These are phyloP conservation scores for peach (Prunus persica) DNA, from an alignment of 306 rosid species.

Conservation along the genomic window Prunus_persica_NCBIv2 NC_034009.1:23717501-23718000, in stretches of 20 bases:
- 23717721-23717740: neutral
- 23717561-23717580: rapidly evolving
- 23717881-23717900: no score
- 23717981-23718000: no score
- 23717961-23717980: no score
- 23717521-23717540: neutral
- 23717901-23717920: no score
- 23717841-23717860: no score
- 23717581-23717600: neutral
- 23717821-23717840: neutral
- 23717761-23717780: neutral
- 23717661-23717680: neutral
- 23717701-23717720: neutral
- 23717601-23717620: neutral
- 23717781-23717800: neutral
- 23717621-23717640: rapidly evolving
- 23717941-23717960: no score
- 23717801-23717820: neutral
- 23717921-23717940: no score
- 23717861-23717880: no score
- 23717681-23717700: rapidly evolving
- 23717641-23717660: neutral
- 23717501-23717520: rapidly evolving
- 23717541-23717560: no score
- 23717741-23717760: neutral